Percentiles rank a stretch among this genome's conserved stretches.
Evolutionary conservation across 2,329 filamentous ascomycete genomes (phyloP).

Genomic region (Gyromitra esculenta): DNA sequence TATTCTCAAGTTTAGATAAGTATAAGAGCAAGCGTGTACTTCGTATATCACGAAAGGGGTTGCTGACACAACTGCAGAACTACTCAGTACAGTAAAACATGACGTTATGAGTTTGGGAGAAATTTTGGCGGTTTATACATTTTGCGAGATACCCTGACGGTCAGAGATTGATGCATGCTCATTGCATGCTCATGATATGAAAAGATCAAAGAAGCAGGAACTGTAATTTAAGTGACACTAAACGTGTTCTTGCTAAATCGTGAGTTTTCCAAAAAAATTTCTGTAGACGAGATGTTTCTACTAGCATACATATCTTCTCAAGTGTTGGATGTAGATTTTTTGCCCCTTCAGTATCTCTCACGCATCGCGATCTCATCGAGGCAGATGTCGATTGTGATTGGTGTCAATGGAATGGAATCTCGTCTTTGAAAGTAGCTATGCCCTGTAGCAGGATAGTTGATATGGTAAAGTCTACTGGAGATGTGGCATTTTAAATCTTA

Average conservation of each 20-base stretch:
- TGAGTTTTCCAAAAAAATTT: slow-evolving; percentile 55
- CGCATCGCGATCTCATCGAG: slow-evolving; percentile 58
- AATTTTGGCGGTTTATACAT: slow-evolving; percentile 20
- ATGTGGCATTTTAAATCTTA: slow-evolving; percentile 67
- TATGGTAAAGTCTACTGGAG: slow-evolving; percentile 65
- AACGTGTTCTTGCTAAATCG: slow-evolving; percentile 65
- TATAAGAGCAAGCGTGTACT: background rate
- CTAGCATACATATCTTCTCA: background rate
- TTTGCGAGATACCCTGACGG: slow-evolving; percentile 26
- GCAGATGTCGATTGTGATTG: slow-evolving; percentile 63
- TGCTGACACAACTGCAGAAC: slow-evolving; percentile 32
- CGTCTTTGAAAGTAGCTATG: slow-evolving; percentile 61
- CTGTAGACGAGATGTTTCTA: background rate
- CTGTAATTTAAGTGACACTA: slow-evolving; percentile 66
- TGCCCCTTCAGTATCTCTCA: slow-evolving; percentile 37
- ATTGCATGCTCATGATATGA: slow-evolving; percentile 22
- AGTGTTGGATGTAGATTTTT: slow-evolving; percentile 57
- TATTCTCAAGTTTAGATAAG: background rate
- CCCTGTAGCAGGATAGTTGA: slow-evolving; percentile 59
- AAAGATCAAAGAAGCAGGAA: slow-evolving; percentile 62
- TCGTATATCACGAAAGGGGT: slow-evolving; percentile 3
- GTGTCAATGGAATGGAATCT: slow-evolving; percentile 65
- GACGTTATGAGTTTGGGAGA: slow-evolving; percentile 39
- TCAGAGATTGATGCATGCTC: background rate
- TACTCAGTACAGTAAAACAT: slow-evolving; percentile 29